Evolutionary conservation across 805 yeast species (phyloP), one percentile per base, ranked within the genome.

Genomic region (Yamadazyma philogaea): DNA sequence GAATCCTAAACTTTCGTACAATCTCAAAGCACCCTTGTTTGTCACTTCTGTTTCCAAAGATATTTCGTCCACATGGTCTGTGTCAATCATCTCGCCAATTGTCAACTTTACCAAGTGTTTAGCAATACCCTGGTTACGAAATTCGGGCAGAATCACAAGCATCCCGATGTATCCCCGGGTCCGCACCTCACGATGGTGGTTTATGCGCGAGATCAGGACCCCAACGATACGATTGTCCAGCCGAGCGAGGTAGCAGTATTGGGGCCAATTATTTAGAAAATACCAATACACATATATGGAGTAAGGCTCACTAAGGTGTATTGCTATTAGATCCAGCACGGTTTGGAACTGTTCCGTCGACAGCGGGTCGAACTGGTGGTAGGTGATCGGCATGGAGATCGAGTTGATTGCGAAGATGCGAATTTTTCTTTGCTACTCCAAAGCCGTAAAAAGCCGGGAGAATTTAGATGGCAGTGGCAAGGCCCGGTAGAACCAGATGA

Each of bases 81-180:
- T 73, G n/a, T 61, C 54, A 6, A 74, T 72, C 90, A 93, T 85
- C 30, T 73, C 73, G 12, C 76, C 75, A 4, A 91, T 74, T 4
- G 84, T 78, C 43, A 69, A 54, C 36, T 72, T 69, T 14, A 89
- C 89, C 38, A 93, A 71, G 35, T 68, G 66, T 50, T 82, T 82
- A 2, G 97, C 97, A 36, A 90, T 84, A 1, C 96, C 96, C 34
- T 66, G 68, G 2, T 95, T 90, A 42, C 99, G 69, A 57, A 74
- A 81, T 12, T 64, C 58, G 30, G 80, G 79, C 39, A 82, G 81
- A 10, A 91, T 95, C 0, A 95, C 96, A 42, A 93, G 66, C 99
- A 93, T 93, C 2, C 97, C 99, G 21, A 93, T 90, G 56, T 93
- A 93, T 0, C 99, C 99, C 46, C 99, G 73, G 51, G 72, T 58